Evolutionary conservation across 1,284 basidiomycete species (phyloP).

Genomic region (Pascua guehoae): DNA sequence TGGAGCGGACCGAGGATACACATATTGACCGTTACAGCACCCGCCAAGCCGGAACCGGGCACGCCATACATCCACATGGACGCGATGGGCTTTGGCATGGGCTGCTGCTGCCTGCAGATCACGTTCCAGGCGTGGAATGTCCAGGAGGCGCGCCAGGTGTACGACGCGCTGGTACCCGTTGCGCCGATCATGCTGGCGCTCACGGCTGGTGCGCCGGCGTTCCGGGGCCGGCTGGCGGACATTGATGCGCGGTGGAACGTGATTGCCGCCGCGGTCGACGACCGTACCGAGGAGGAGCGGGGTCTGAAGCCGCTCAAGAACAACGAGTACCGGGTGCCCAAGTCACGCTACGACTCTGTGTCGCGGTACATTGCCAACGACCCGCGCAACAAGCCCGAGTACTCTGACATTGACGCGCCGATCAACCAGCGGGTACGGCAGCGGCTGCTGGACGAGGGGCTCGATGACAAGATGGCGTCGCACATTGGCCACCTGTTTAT

Average conservation of each 20-base stretch:
- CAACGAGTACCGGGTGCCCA: conserved; percentile 75
- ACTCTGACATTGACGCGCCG: conserved; percentile 84
- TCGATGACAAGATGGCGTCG: conserved; percentile 82
- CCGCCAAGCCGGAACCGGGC: conserved; percentile 48
- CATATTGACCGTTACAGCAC: conserved; percentile 16
- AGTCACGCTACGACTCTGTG: conserved; percentile 95
- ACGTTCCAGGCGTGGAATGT: conserved; percentile 97
- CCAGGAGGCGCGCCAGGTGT: conserved; percentile 82
- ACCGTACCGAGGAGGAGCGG: conserved; percentile 90
- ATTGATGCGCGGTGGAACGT: conserved; percentile 99
- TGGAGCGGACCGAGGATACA: too few relatives aligned
- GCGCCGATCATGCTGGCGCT: conserved; percentile 93
- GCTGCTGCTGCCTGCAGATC: conserved; percentile 94
- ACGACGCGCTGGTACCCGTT: conserved; percentile 90
- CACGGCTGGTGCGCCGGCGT: conserved; percentile 89
- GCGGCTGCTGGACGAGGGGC: conserved; percentile 67
- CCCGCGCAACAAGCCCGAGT: conserved; percentile 81
- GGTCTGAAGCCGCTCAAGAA: conserved; percentile 79
- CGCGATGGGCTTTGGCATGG: conserved; percentile 99
- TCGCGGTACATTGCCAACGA: conserved; percentile 88
- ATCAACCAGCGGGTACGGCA: conserved; percentile 71
- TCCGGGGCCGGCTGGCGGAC: conserved; percentile 90
- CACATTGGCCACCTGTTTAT: conserved; percentile 97
- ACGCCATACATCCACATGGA: conserved; percentile 88
- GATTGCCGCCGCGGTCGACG: conserved; percentile 93